A percentile compares a stretch with the other conserved stretches of the same genome.
These are phyloP conservation scores for Marvania coccoides DNA, from an alignment of 139 green algal genomes.

Conservation along the genomic window DNA sequence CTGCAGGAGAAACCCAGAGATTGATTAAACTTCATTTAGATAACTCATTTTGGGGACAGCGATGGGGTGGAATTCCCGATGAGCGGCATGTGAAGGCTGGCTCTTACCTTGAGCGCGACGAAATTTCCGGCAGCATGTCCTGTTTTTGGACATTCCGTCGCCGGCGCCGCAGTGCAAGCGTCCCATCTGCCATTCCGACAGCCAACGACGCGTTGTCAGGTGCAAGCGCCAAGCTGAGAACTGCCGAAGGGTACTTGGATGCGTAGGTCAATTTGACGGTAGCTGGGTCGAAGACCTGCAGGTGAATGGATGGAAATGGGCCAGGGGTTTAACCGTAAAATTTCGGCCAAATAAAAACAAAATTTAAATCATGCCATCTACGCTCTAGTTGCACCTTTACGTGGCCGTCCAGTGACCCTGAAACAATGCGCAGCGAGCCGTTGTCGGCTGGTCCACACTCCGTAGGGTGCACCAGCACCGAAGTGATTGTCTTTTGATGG, in stretches of 20 bases:
- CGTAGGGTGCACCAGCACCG: conserved; percentile 49
- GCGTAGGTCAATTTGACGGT: conserved; percentile 64
- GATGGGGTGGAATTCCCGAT: too few species aligned
- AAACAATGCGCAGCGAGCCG: conserved; percentile 69
- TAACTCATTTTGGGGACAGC: too few species aligned
- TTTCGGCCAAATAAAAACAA: neutral
- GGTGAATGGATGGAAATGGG: neutral
- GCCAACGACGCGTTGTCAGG: conserved; percentile 64
- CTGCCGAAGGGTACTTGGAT: conserved; percentile 66
- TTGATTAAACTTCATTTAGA: too few species aligned
- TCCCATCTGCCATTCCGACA: conserved; percentile 79
- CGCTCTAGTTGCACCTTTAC: conserved; percentile 62
- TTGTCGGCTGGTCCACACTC: conserved; percentile 29
- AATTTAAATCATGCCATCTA: neutral
- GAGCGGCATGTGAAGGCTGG: too few species aligned
- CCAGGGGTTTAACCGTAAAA: neutral
- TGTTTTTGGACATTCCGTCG: too few species aligned
- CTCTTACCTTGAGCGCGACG: too few species aligned
- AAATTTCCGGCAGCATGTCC: neutral
- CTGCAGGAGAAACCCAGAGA: too few species aligned
- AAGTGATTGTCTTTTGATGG: conserved; percentile 94
- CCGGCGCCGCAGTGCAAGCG: conserved; percentile 54
- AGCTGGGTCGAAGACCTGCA: conserved; percentile 80
- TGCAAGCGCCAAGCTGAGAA: conserved; percentile 68
- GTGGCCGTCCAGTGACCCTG: conserved; percentile 84